Evolutionary conservation across 2,329 filamentous ascomycete genomes (phyloP), one percentile per base, ranked within the genome.

Genomic region (Rhynchosporium secalis): DNA sequence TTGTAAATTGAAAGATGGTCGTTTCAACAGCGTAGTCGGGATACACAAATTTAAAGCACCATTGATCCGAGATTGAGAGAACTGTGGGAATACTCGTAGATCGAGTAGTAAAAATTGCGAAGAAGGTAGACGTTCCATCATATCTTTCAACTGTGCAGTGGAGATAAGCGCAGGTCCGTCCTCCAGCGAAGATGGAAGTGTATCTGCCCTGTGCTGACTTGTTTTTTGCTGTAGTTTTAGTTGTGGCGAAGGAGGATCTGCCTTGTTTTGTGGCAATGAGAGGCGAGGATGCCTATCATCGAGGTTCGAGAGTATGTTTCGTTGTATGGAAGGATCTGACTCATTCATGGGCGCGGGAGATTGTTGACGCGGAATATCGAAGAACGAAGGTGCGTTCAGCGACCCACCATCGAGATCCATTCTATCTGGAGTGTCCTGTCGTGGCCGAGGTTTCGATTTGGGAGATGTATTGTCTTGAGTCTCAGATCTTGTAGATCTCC

Each of bases 21-120:
- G 83, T 76, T 98, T 98, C 20, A 99, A 78, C 13, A 99, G 79
- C 0, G 94, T 98, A 0, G 95, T 98, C 0, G 95, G 95, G 64
- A 98, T 96, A 73, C 95, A 98, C 4, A 99, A 80, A 73, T 96
- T 98, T 38, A 99, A 78, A 0, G 94, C 91, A n/a, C 88, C 88
- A 56, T 81, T 78, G 60, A 98, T 90, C 36, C 90, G 86, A 28
- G 90, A 87, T 51, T 85, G 81, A 0, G 87, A 83, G 72, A 89
- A 97, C 68, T 94, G 91, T 26, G 92, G 92, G 33, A 88, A 91
- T 0, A 96, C 92, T 45, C 95, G 86, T 28, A 98, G 83, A 74
- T 99, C 95, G 4, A 99, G 78, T 1, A 98, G 74, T 38, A 99
- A 68, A 0, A 79, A 77, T 7, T 76, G 71, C 8, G 76, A 70